Percentiles rank a stretch among this genome's conserved stretches.
phyloP scores from a whole-genome alignment of 129 eudicot genomes.

The Escallonia rubra region DNA sequence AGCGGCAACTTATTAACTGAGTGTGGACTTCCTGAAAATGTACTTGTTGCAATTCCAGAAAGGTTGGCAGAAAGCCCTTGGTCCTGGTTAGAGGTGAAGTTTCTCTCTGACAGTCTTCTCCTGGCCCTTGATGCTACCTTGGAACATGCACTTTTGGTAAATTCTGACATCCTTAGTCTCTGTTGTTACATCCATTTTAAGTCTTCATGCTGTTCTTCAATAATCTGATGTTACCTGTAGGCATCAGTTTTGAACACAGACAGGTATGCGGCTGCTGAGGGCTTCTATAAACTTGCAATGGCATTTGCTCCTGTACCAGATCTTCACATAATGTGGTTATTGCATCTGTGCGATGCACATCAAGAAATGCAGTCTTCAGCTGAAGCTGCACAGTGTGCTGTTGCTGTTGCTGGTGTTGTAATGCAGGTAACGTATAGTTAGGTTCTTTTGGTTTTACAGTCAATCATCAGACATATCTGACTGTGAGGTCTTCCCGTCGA shows the following conservation, averaged over 20 bases:
- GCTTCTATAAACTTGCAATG: slow-evolving; percentile 95
- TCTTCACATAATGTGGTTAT: slow-evolving; percentile 98
- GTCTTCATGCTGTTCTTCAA: neutral
- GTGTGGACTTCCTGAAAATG: slow-evolving; percentile 62
- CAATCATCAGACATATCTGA: no score
- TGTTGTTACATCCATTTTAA: neutral
- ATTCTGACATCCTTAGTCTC: slow-evolving; percentile 4
- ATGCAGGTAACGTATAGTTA: slow-evolving; percentile 64
- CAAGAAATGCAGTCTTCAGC: slow-evolving; percentile 99
- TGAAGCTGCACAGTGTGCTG: slow-evolving; percentile 99
- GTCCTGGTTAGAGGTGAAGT: slow-evolving; percentile 94
- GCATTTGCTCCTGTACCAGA: slow-evolving; percentile 99
- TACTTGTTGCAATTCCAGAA: slow-evolving; percentile 52
- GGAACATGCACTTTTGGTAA: slow-evolving; percentile 96
- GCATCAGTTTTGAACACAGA: slow-evolving; percentile 89
- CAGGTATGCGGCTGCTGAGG: slow-evolving; percentile 97
- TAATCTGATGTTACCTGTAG: slow-evolving; percentile 29
- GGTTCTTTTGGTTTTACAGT: no score
- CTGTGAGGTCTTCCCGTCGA: no score
- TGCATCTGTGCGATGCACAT: slow-evolving; percentile 97
- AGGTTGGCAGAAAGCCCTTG: slow-evolving; percentile 54
- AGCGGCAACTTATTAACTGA: slow-evolving; percentile 48
- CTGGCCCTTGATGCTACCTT: slow-evolving; percentile 98
- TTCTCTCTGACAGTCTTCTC: slow-evolving; percentile 67
- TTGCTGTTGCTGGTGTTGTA: slow-evolving; percentile 99